Conservation (phyloP, 1,139 yeast species). For the Geotrichum armillariae region DNA sequence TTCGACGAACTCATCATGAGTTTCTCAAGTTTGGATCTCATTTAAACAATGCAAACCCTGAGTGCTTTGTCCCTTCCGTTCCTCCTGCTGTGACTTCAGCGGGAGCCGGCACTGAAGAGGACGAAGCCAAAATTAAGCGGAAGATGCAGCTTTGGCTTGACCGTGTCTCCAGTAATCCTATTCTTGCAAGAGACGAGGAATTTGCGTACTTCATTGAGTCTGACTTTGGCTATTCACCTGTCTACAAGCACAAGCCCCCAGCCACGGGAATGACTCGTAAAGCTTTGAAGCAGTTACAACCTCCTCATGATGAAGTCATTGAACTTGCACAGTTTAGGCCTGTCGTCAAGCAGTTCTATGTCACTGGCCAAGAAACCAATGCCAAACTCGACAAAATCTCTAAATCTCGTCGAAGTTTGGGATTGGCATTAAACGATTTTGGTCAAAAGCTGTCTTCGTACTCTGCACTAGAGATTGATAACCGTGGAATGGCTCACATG, state of each 20-base stretch:
- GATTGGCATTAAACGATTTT: conserved; percentile 60
- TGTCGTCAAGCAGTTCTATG: conserved; percentile 72
- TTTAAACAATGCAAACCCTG: conserved; percentile 77
- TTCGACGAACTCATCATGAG: conserved; percentile 81
- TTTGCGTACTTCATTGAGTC: conserved; percentile 84
- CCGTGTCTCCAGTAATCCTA: conserved; percentile 70
- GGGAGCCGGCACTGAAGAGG: conserved; percentile 84
- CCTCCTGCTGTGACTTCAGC: conserved; percentile 75
- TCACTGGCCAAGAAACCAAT: conserved; percentile 56
- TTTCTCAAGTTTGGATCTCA: conserved; percentile 74
- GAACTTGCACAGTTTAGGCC: conserved; percentile 88
- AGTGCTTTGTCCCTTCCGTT: conserved; percentile 88
- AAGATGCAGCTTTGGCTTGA: conserved; percentile 87
- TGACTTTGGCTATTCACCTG: conserved; percentile 64
- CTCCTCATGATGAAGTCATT: conserved; percentile 84
- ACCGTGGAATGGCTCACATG: conserved; percentile 73
- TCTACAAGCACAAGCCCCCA: conserved; percentile 51
- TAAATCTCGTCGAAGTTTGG: conserved; percentile 55
- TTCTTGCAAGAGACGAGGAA: conserved; percentile 83
- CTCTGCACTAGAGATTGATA: conserved; percentile 52
- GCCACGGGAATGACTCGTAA: conserved; percentile 82
- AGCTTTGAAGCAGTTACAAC: conserved; percentile 85
- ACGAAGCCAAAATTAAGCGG: conserved; percentile 53
- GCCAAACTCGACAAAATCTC: conserved; percentile 56
- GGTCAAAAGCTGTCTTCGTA: conserved; percentile 56